These are phyloP conservation scores for Vickermania ingenoplastis DNA, from an alignment of 208 protist species.

Conservation along the genomic window DNA sequence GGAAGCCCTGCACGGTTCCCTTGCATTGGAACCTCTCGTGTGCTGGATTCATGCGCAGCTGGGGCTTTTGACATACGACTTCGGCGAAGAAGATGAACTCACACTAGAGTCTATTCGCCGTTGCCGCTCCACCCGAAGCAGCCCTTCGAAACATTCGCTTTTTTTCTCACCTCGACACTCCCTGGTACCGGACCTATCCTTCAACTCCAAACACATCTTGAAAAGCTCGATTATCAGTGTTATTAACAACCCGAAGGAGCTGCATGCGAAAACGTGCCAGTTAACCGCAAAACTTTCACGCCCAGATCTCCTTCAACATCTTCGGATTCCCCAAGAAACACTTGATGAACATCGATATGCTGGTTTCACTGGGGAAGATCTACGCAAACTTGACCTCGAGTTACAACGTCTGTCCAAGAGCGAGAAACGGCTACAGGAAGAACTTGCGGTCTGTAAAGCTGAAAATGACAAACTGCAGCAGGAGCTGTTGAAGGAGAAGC, in stretches of 20 bases:
- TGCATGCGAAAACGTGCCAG: not conserved
- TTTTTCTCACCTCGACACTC: not conserved
- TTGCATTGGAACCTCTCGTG: slow-evolving; percentile 18
- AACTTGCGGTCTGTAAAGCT: not conserved
- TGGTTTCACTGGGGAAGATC: not conserved
- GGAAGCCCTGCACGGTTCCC: slow-evolving; percentile 20
- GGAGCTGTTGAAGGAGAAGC: not conserved
- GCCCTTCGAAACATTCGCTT: not conserved
- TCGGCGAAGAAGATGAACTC: not conserved
- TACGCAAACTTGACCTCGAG: not conserved
- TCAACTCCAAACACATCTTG: slow-evolving; percentile 1
- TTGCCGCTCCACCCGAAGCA: not conserved
- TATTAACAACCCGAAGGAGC: not conserved
- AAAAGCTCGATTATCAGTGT: not conserved
- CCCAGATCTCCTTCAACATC: not conserved
- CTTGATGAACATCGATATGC: too few relatives aligned
- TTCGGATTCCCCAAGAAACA: not conserved
- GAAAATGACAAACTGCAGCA: slow-evolving; percentile 1
- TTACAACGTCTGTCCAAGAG: not conserved
- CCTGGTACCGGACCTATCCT: not conserved
- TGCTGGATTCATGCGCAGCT: slow-evolving; percentile 30
- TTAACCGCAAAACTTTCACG: not conserved
- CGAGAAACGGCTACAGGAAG: slow-evolving; percentile 1
- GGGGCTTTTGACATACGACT: slow-evolving; percentile 11
- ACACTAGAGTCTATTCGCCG: not conserved